Conservation (phyloP, 495 filamentous ascomycete species). For the Penicillium pancosmium region DNA sequence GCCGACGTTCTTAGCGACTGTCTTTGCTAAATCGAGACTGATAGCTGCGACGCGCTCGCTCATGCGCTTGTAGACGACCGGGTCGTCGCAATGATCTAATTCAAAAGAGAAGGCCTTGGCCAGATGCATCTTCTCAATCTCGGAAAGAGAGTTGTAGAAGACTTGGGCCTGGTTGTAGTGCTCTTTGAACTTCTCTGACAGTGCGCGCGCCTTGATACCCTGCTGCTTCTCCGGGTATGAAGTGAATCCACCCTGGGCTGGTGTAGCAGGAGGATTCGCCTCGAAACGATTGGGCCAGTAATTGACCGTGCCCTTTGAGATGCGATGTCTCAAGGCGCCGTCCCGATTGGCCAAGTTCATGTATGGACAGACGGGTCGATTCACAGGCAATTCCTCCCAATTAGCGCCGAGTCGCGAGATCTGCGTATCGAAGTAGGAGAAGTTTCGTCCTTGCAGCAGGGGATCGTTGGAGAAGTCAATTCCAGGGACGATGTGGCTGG, state of each 20-base stretch:
- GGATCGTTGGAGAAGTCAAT: constrained; percentile 80
- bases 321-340: constrained; percentile 46
- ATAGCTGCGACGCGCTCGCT: constrained; percentile 70
- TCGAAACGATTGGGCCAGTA: constrained; percentile 88
- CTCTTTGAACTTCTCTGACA: constrained; percentile 79
- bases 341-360: constrained; percentile 54
- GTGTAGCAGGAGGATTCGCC: constrained; percentile 59
- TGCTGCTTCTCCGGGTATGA: constrained; percentile 67
- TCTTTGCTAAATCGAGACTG: constrained; percentile 69
- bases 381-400: constrained; percentile 86
- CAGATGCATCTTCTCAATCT: constrained; percentile 71
- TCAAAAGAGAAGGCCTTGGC: constrained; percentile 76
- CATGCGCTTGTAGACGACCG: constrained; percentile 75
- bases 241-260: constrained; percentile 65
- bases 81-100: constrained; percentile 88
- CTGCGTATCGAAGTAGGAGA: constrained; percentile 88
- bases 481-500: constrained; percentile 81
- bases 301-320: constrained; percentile 73
- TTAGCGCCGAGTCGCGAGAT: constrained; percentile 80
- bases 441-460: constrained; percentile 71
- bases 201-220: constrained; percentile 69
- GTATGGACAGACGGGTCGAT: constrained; percentile 71
- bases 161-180: constrained; percentile 65
- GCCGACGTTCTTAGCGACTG: constrained; percentile 70
- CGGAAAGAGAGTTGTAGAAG: constrained; percentile 81